Evolutionary conservation across 2,329 filamentous ascomycete species (phyloP), one percentile per base, ranked within the genome.

Genomic region (Neobulgaria alba): DNA sequence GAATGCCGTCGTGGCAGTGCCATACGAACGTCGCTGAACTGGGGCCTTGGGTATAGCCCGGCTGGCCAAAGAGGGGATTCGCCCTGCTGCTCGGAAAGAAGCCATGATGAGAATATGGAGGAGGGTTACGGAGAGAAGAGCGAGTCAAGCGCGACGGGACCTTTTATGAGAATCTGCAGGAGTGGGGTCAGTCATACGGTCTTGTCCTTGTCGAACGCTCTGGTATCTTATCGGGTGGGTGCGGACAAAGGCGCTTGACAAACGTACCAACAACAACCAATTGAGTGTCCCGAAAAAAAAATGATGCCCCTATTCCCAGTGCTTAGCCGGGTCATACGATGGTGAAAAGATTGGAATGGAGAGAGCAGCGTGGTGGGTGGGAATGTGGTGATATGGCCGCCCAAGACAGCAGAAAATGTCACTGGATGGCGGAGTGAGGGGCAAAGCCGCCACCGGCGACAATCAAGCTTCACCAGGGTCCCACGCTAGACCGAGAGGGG

Each of bases 1-100:
- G 20, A 42, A 32, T 17, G 48, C 51, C 19, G 54, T 40, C 15
- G 49, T 42, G 5, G 53, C 49, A 30, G 48, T 43, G 21, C 45
- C 47, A 37, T 56, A 57, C 26, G 36, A 36, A 39, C 53, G 46
- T 31, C 38, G 36, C 36, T 34, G 42, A 32, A 39, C 12, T 26
- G 23, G 7, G 21, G 47, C 33, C 37, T 33, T 36, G 16, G 37
- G 39, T 14, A 41, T 26, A 10, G 47, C 9, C 10, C 51, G 47
- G 29, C 45, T 21, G 18, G 50, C 46, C 38, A 52, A 21, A 33
- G 56, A 50, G 38, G 49, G 55, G 47, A 60, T 48, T 12, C 48
- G 50, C 30, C 52, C 52, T 19, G 55, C 55, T 42, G 51, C 52
- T 55, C 57, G 52, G 39, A 57, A 43, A 14, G 56, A 59, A 38